Percentiles rank a stretch among this genome's conserved stretches.
Evolutionary conservation across 2,329 filamentous ascomycete genomes (phyloP).

Genomic region (Fusarium haematococcum): DNA sequence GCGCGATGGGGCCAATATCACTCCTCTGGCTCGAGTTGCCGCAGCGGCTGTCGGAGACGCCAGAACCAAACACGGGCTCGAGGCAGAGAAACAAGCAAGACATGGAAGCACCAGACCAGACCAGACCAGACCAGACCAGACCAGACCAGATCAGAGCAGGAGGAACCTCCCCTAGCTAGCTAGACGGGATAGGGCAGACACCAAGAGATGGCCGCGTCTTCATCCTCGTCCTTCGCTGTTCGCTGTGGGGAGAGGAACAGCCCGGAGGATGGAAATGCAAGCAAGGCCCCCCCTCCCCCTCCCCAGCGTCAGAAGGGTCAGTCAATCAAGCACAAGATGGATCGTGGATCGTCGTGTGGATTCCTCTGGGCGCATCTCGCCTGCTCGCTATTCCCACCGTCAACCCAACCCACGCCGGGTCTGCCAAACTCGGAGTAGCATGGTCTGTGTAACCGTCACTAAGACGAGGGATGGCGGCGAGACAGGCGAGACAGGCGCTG

Average conservation of each 20-base stretch:
- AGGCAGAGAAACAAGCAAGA: neutral
- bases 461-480: slow-evolving; percentile 14
- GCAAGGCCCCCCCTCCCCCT: slow-evolving; percentile 5
- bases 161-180: slow-evolving; percentile 1
- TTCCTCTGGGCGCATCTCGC: slow-evolving; percentile 26
- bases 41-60: slow-evolving; percentile 11
- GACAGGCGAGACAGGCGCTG: slow-evolving; percentile 32
- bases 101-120: neutral
- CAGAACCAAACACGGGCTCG: neutral
- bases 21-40: slow-evolving; percentile 19
- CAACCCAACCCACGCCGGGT: slow-evolving; percentile 21
- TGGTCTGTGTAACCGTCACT: slow-evolving; percentile 39
- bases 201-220: slow-evolving; percentile 9
- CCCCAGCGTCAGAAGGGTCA: neutral
- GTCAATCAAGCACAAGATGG: slow-evolving; percentile 9
- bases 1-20: slow-evolving; percentile 26
- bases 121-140: neutral
- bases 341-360: slow-evolving; percentile 30
- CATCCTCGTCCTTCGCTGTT: neutral
- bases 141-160: slow-evolving; percentile 2
- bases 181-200: slow-evolving; percentile 9
- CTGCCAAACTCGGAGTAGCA: slow-evolving; percentile 39
- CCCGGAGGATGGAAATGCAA: slow-evolving; percentile 18
- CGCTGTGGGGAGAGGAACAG: slow-evolving; percentile 9
- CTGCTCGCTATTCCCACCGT: slow-evolving; percentile 18